Conservation (phyloP, 2,329 filamentous ascomycete species). For the Fusarium sp. region DNA sequence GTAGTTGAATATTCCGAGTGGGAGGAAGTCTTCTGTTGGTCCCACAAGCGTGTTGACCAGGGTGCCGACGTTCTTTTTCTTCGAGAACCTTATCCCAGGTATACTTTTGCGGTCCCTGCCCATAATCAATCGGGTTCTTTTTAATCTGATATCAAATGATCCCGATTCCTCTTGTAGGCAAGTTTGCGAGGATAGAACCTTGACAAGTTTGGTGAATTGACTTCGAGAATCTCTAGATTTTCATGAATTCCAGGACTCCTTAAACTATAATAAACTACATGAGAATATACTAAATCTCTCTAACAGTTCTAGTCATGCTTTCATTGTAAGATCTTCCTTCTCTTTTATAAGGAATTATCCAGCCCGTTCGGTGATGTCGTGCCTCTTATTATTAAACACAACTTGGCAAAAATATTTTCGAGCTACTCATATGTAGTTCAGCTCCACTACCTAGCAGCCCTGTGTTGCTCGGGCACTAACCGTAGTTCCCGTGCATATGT, state of each 20-base stretch:
- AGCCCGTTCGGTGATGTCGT: neutral
- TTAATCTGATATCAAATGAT: conserved; percentile 2
- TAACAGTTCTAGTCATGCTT: neutral
- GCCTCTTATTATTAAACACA: neutral
- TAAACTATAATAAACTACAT: neutral
- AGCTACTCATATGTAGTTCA: neutral
- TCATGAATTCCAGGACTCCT: neutral
- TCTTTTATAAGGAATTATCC: neutral
- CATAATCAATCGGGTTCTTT: conserved; percentile 2
- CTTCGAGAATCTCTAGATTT: neutral
- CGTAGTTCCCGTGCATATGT: conserved; percentile 11
- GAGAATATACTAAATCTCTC: too few relatives aligned
- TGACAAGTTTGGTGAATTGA: neutral
- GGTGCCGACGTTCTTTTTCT: conserved; percentile 31
- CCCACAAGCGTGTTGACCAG: conserved; percentile 17
- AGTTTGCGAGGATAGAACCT: conserved; percentile 3
- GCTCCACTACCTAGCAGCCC: neutral
- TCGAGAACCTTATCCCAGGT: conserved; percentile 34
- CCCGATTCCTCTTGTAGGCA: conserved; percentile 3
- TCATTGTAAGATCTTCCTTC: neutral
- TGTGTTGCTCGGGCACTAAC: conserved; percentile 18
- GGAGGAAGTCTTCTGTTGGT: conserved; percentile 21
- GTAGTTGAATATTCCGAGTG: neutral
- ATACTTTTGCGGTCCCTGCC: conserved; percentile 9
- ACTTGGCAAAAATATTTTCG: conserved; percentile 5